These are phyloP conservation scores for Gardenia jasminoides DNA, from an alignment of 257 asterid species.

Conservation along the genomic window DNA sequence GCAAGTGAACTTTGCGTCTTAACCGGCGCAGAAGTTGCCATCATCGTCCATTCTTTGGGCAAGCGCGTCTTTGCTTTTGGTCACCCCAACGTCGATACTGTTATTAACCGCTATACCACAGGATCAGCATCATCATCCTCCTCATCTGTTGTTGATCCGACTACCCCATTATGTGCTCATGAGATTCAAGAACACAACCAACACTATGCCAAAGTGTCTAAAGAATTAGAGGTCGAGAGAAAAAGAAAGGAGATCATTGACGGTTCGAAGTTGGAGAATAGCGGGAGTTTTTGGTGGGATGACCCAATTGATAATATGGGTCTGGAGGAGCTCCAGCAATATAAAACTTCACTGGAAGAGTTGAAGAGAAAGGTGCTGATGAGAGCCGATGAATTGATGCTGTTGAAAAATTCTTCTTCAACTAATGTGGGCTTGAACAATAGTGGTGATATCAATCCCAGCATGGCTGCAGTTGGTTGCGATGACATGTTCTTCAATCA, in stretches of 20 bases:
- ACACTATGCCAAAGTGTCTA: constrained; percentile 24
- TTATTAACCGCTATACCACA: constrained; percentile 20
- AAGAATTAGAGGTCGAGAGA: constrained; percentile 28
- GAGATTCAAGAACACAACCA: constrained; percentile 9
- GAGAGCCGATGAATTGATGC: constrained; percentile 26
- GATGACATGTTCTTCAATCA: constrained; percentile 10
- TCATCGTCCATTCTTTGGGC: constrained; percentile 27
- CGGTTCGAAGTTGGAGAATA: background rate
- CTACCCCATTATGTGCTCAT: background rate
- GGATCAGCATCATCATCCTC: background rate
- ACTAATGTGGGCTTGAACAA: background rate
- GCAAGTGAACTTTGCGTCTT: constrained; percentile 42
- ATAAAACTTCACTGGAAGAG: constrained; percentile 24
- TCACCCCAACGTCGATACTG: constrained; percentile 16
- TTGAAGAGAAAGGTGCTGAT: constrained; percentile 30
- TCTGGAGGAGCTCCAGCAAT: constrained; percentile 45
- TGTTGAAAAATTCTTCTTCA: constrained; percentile 11
- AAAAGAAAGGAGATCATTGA: constrained; percentile 15
- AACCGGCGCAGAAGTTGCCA: constrained; percentile 36
- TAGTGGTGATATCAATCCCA: constrained; percentile 7
- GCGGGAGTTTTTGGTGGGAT: constrained; percentile 40
- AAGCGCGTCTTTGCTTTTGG: background rate
- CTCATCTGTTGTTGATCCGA: background rate
- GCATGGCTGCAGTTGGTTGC: background rate
- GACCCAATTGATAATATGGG: constrained; percentile 29